Evolutionary conservation across 768 basidiomycete genomes (phyloP).

Genomic region (Infundibulicybe gibba): DNA sequence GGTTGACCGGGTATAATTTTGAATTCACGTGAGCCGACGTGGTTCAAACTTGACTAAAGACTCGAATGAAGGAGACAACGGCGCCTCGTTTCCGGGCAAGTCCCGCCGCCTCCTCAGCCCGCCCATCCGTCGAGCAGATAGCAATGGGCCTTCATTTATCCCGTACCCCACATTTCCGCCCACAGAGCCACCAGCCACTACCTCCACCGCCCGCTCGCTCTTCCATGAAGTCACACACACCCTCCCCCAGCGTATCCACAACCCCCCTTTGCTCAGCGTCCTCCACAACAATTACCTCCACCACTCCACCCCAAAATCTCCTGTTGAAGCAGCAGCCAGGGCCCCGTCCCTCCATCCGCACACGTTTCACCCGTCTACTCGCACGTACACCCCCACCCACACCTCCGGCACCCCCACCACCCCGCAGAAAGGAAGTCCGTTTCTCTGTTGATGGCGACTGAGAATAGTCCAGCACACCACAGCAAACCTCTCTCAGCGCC

Average conservation of each 20-base stretch:
- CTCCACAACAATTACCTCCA: slow-evolving; percentile 46
- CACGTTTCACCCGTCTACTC: slow-evolving; percentile 1
- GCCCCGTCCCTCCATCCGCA: too few relatives aligned
- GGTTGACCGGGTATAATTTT: too few relatives aligned
- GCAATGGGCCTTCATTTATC: slow-evolving; percentile 80
- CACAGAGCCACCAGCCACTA: slow-evolving; percentile 30
- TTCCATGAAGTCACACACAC: slow-evolving; percentile 52
- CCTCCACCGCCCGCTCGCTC: slow-evolving; percentile 61
- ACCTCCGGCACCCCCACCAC: slow-evolving; percentile 4
- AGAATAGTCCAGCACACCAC: too few relatives aligned
- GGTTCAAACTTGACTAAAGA: too few relatives aligned
- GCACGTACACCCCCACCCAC: slow-evolving; percentile 11
- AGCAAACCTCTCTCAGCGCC: too few relatives aligned
- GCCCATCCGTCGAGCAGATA: slow-evolving; percentile 72
- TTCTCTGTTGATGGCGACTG: too few relatives aligned
- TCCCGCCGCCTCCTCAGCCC: slow-evolving; percentile 32
- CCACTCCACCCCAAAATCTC: slow-evolving; percentile 22
- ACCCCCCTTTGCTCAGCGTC: slow-evolving; percentile 39
- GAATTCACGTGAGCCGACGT: too few relatives aligned
- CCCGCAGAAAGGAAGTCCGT: too few relatives aligned
- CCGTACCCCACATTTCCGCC: slow-evolving; percentile 67
- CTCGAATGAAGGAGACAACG: too few relatives aligned
- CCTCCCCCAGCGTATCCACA: slow-evolving; percentile 30
- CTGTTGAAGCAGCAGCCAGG: too few relatives aligned
- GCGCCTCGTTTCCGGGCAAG: slow-evolving; percentile 31